Evolutionary conservation across 192 early-diverging fungal genomes (phyloP), one percentile per base, ranked within the genome.

Genomic region (Coemansia asiatica): DNA sequence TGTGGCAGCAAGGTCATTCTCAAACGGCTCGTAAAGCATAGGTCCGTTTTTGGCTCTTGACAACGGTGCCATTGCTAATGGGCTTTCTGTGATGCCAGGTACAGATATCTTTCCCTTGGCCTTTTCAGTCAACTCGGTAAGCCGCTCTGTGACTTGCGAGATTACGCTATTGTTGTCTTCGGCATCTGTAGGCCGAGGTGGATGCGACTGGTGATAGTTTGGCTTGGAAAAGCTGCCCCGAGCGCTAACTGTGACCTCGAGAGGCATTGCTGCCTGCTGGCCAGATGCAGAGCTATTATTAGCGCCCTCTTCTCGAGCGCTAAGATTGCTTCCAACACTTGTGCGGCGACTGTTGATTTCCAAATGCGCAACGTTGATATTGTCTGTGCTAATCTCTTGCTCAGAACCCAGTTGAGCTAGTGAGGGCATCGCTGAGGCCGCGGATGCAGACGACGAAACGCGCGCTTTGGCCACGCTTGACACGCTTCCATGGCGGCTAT

Each of bases 91-190:
- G 3, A 26, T 56, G 18, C 54, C 47, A 1, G 56, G 55, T 1
- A 28, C 19, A 5, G 26, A 3, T 16, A 19, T 44, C 54, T 66
- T 56, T 13, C n/a, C 49, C 16, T 60, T 61, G 6, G 70, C 16
- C 54, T 48, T 58, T n/a, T 65, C 58, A 25, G 29, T 67, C 27
- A 82, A 64, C 47, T 64, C 68, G 19, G 74, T 63, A 26, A 82
- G 67, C 13, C 72, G 51, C 40, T 82, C 79, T 23, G 74, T 76
- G 16, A 82, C 74, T 31, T 82, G 79, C 12, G 79, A 82, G 0
- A 75, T 67, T 31, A 82, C 57, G 33, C 79, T 82, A 23, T 66
- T 61, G 33, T 67, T 60, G 61, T 81, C 79, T 0, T 73, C 74
- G 1, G 60, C 31, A 1, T 54, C 64, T 6, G 35, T 50, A 19